phyloP scores from a whole-genome alignment of 2,329 filamentous ascomycete genomes.

The Penicillium sp. region DNA sequence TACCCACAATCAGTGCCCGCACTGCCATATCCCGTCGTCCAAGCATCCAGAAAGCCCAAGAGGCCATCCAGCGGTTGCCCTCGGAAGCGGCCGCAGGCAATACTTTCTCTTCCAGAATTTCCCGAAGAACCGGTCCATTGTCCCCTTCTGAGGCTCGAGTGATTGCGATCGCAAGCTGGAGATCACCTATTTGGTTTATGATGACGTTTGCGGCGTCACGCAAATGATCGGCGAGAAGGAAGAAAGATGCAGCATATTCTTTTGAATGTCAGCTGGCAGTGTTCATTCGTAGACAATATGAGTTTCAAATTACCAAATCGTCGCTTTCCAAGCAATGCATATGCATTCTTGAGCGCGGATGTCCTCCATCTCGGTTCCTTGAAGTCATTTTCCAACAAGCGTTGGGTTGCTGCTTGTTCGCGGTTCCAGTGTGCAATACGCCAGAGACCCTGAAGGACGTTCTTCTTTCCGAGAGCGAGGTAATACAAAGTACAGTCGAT shows the following conservation, averaged over 20 bases:
- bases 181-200: slow-evolving; percentile 79
- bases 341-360: slow-evolving; percentile 91
- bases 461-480: slow-evolving; percentile 85
- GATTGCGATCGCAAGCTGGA: slow-evolving; percentile 86
- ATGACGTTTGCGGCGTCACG: slow-evolving; percentile 84
- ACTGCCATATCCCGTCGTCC: slow-evolving; percentile 79
- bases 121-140: slow-evolving; percentile 67
- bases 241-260: slow-evolving; percentile 96
- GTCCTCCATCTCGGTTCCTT: slow-evolving; percentile 81
- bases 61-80: slow-evolving; percentile 89
- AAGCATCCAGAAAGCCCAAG: slow-evolving; percentile 94
- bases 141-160: slow-evolving; percentile 87
- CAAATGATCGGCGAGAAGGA: slow-evolving; percentile 81
- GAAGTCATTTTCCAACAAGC: slow-evolving; percentile 87
- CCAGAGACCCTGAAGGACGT: slow-evolving; percentile 87
- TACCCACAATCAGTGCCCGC: slow-evolving; percentile 70
- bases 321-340: slow-evolving; percentile 85
- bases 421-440: slow-evolving; percentile 87
- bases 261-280: slow-evolving; percentile 4
- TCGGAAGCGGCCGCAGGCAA: slow-evolving; percentile 73
- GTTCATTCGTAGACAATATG: not conserved
- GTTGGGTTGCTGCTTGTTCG: slow-evolving; percentile 78
- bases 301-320: slow-evolving; percentile 63
- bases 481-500: slow-evolving; percentile 91
- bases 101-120: slow-evolving; percentile 75